These are phyloP conservation scores for Rhizopogon vesiculosus DNA, from an alignment of 768 basidiomycete genomes.

Conservation along the genomic window DNA sequence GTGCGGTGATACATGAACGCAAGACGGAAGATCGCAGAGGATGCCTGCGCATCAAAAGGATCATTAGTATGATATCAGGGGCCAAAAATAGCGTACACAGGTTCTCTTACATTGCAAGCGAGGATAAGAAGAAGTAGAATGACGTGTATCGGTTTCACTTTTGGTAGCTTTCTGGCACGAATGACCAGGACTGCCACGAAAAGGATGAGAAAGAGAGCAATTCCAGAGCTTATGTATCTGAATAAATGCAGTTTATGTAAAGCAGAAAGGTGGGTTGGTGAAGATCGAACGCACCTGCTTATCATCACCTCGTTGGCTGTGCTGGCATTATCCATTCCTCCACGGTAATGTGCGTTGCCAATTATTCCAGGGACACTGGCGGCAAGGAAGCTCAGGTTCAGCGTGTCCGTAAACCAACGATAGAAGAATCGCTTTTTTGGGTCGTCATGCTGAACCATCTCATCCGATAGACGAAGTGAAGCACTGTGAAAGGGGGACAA, in stretches of 20 bases:
- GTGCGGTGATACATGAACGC: slow-evolving; percentile 32
- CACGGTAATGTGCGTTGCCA: slow-evolving; percentile 16
- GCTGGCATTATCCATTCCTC: slow-evolving; percentile 14
- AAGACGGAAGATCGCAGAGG: slow-evolving; percentile 36
- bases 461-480: background rate
- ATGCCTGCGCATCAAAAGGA: slow-evolving; percentile 6
- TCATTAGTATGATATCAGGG: background rate
- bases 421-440: slow-evolving; percentile 22
- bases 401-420: slow-evolving; percentile 24
- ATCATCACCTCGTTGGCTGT: slow-evolving; percentile 15
- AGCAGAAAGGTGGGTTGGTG: background rate
- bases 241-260: background rate
- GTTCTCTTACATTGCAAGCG: slow-evolving; percentile 30
- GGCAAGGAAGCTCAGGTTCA: slow-evolving; percentile 25
- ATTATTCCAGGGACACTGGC: slow-evolving; percentile 28
- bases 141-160: slow-evolving; percentile 19
- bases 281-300: slow-evolving; percentile 17
- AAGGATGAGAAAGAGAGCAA: slow-evolving; percentile 21
- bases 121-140: slow-evolving; percentile 16
- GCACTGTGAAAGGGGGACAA: slow-evolving; percentile 8
- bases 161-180: slow-evolving; percentile 24
- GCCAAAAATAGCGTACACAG: background rate
- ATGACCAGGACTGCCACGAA: slow-evolving; percentile 12
- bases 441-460: slow-evolving; percentile 20
- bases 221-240: slow-evolving; percentile 25